A percentile compares a stretch with the other conserved stretches of the same genome.
Conservation (phyloP, 371 early-diverging fungal species). For the Nematocida sp. region DNA sequence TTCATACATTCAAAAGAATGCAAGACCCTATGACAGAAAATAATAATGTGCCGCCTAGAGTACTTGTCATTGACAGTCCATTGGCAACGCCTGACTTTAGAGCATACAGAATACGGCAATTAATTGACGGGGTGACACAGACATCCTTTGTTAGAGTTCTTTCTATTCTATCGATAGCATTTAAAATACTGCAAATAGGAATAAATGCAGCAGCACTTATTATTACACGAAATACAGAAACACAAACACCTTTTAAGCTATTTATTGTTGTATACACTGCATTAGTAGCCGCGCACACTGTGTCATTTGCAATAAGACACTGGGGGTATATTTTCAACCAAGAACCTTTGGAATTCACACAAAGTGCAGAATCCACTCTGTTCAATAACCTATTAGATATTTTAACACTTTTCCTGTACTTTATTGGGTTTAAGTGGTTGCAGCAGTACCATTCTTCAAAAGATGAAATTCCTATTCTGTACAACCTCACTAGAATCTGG, state of each 20-base stretch:
- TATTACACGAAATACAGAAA: constrained; percentile 61
- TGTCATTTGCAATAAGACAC: constrained; percentile 67
- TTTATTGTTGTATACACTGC: constrained; percentile 69
- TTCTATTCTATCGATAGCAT: constrained; percentile 36
- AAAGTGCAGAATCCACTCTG: constrained; percentile 69
- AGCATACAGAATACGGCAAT: constrained; percentile 44
- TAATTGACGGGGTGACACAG: constrained; percentile 54
- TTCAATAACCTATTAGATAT: constrained; percentile 70
- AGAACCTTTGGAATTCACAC: constrained; percentile 68
- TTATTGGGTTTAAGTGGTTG: constrained; percentile 71
- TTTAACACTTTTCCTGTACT: constrained; percentile 70
- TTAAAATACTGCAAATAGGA: constrained; percentile 65
- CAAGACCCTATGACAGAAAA: constrained; percentile 31
- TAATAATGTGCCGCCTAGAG: constrained; percentile 22
- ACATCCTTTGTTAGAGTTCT: constrained; percentile 55
- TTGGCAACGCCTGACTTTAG: constrained; percentile 53
- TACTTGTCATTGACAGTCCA: constrained; percentile 52
- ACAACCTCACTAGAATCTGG: constrained; percentile 68
- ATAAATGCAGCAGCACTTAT: constrained; percentile 58
- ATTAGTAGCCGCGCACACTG: constrained; percentile 61
- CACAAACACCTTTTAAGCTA: constrained; percentile 67
- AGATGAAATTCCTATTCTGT: constrained; percentile 66
- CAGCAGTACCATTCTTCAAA: constrained; percentile 69
- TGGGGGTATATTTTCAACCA: constrained; percentile 65
- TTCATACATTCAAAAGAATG: constrained; percentile 28